Percentiles rank a stretch among this genome's conserved stretches.
phyloP scores from a whole-genome alignment of 257 asterid genomes.

The Vinca minor region DNA sequence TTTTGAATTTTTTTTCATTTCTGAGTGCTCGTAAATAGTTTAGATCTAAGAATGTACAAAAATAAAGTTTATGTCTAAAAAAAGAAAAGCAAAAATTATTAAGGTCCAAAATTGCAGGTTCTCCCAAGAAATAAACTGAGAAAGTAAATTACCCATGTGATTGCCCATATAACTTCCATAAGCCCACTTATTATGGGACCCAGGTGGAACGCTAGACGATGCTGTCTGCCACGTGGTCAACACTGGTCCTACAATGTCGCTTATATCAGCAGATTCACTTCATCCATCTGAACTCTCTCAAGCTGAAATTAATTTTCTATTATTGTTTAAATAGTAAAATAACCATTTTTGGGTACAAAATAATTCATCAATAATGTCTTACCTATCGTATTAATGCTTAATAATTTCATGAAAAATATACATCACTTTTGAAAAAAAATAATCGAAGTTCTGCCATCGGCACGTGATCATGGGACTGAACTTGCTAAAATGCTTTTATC shows the following conservation, averaged over 20 bases:
- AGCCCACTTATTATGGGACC: conserved; percentile 35
- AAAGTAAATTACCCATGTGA: conserved; percentile 25
- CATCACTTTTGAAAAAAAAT: conserved; percentile 11
- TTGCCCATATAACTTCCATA: conserved; percentile 34
- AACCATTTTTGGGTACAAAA: conserved; percentile 2
- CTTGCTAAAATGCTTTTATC: conserved; percentile 12
- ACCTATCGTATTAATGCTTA: conserved; percentile 39
- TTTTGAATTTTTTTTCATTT: too few relatives aligned
- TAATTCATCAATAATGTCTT: conserved; percentile 32
- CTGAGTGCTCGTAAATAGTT: too few relatives aligned
- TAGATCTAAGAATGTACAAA: too few relatives aligned
- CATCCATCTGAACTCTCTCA: not conserved
- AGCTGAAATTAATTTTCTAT: not conserved
- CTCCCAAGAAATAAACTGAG: too few relatives aligned
- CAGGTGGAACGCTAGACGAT: conserved; percentile 27
- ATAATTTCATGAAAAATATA: conserved; percentile 21
- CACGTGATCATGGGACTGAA: conserved; percentile 51
- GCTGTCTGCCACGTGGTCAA: conserved; percentile 62
- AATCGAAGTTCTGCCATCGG: conserved; percentile 33
- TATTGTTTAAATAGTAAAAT: not conserved
- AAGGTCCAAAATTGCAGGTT: too few relatives aligned
- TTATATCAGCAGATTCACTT: conserved; percentile 15
- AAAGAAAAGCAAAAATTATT: too few relatives aligned
- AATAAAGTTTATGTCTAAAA: too few relatives aligned
- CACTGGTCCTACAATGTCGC: conserved; percentile 40